Evolutionary conservation across 139 green algal species (phyloP), one percentile per base, ranked within the genome.

Genomic region (Coelastrella sp.): DNA sequence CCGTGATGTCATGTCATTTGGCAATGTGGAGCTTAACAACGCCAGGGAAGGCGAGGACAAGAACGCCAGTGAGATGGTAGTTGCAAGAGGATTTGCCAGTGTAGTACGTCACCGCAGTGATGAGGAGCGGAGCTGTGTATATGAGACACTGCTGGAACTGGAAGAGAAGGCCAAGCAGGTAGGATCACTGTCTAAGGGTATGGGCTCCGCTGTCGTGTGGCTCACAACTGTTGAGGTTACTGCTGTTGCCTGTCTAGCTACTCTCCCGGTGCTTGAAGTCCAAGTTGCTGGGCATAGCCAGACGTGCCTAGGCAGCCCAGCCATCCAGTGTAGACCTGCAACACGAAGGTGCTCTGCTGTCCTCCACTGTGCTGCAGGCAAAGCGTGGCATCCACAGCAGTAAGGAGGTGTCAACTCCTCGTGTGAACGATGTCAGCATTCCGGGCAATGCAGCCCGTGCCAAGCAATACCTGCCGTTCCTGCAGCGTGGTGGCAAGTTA

Each of bases 401-500:
- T 68, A 81, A 53, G 79, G 79, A 85, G 66, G 79, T 85, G 34
- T 40, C 64, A 2, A 35, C 48, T 25, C 68, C 68, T 4, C 88
- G 92, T 53, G 48, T 97, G 68, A 99, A 99, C 85, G 96, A 99
- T 85, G 86, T 98, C 3, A 96, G 91, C n/a, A 5, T 59, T 53
- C 92, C 93, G 6, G 92, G 94, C 43, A 91, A 79, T 48, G 92
- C 88, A 7, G 25, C 85, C 3, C 81, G 81, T 34, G 81, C 81
- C 48, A 73, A 74, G 50, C 68, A 98, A 91, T 96, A 98, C 92
- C 92, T 99, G 80, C 94, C 95, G 48, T 99, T 98, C 92, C 91
- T 99, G 78, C 92, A 98, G 87, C 92, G 97, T 53, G 87, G 78
- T 19, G 94, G 93, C 88, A 92, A 91, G 75, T 72, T 96, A 76